Base-by-base conservation (phyloP, 2,329 filamentous ascomycete genomes). In the Karstenula rhodostoma region DNA sequence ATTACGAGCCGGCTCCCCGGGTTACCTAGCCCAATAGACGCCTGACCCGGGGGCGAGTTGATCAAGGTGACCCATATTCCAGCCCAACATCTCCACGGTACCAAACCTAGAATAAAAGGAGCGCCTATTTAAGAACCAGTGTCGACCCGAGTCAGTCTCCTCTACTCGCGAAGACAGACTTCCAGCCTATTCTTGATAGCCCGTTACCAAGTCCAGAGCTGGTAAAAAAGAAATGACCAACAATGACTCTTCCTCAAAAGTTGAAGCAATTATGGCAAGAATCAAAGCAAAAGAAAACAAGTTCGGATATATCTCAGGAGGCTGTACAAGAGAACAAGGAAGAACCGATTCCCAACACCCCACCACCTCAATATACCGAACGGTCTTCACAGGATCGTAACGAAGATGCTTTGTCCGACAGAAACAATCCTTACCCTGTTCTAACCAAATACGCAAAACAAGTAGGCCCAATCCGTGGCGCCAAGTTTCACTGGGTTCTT, bases 281-380 rank as follows among this genome's bases (percentile, higher is more conserved):
- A 42, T 49, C 35, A 57, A 43, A 43, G 32, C 35, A 51, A 51
- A 46, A 22, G 19, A 44, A 44, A 50, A 49, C 4, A 43, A 51
- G 17, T 6, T 9, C 23, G 22, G 35, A 57, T 33, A n/a, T n/a
- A 58, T 46, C 40, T 23, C 37, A 58, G 43, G 40, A 46, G 40
- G 47, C 22, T 52, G 53, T 27, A 35, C 19, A 48, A 47, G 27
- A 15, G 29, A 19, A 40, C 23, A 33, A 40, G 27, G 35, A 19
- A 53, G 42, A 47, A 25, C 33, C 27, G 22, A 23, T 51, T 22
- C 25, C 56, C 10, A 53, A 47, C 56, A 27, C 47, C 13, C 49
- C 56, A 52, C 56, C 56, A 32, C 52, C 53, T 42, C 44, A 35
- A 33, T 53, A 57, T 56, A 25, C 52, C 44, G 52, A 56, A 60